These are phyloP conservation scores for Psilocybe azurescens DNA, from an alignment of 768 basidiomycete genomes.

Conservation along the genomic window DNA sequence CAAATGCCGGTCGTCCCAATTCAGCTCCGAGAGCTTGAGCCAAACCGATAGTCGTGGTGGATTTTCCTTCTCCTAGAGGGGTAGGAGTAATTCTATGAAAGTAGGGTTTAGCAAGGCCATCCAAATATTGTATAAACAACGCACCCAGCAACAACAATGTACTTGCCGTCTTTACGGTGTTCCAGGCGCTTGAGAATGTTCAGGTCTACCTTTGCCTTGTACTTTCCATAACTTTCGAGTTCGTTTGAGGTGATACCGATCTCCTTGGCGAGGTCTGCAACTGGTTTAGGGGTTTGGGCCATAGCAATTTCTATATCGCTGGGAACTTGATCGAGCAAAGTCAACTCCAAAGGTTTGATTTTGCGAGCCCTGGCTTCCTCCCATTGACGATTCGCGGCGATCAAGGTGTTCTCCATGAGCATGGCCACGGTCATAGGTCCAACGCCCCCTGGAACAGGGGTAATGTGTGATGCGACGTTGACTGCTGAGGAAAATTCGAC, in stretches of 20 bases:
- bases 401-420: conserved; percentile 94
- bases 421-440: conserved; percentile 99
- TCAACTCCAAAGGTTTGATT: conserved; percentile 79
- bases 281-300: conserved; percentile 91
- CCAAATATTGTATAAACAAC: conserved; percentile 18
- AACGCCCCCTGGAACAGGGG: conserved; percentile 98
- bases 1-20: conserved; percentile 90
- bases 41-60: conserved; percentile 96
- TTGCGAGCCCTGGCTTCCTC: conserved; percentile 68
- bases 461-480: conserved; percentile 85
- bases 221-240: conserved; percentile 92
- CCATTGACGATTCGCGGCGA: conserved; percentile 84
- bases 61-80: conserved; percentile 97
- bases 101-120: conserved; percentile 15
- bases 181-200: conserved; percentile 83
- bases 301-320: conserved; percentile 96
- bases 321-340: conserved; percentile 86
- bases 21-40: conserved; percentile 97
- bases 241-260: conserved; percentile 88
- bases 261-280: conserved; percentile 84
- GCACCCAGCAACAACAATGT: conserved; percentile 93
- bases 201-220: conserved; percentile 97
- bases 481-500: conserved; percentile 86
- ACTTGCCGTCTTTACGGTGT: conserved; percentile 92
- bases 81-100: conserved; percentile 86